Evolutionary conservation across 2,329 filamentous ascomycete species (phyloP).

Genomic region (Coniella vitis): DNA sequence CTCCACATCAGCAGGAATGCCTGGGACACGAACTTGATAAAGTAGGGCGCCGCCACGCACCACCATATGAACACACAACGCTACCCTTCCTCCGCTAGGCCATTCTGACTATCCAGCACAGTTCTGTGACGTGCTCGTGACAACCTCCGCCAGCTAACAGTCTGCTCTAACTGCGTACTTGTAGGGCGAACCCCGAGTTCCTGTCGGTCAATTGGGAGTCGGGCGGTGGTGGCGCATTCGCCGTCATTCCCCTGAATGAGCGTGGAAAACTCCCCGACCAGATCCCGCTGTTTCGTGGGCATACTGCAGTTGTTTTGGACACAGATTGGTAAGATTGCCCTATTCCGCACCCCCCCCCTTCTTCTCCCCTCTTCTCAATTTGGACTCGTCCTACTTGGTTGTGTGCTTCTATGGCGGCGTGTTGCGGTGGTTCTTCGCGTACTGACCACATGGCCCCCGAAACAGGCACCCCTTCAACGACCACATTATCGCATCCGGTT

Average conservation of each 20-base stretch:
- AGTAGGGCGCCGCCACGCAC: background rate
- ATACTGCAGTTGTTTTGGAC: constrained; percentile 91
- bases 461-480: constrained; percentile 95
- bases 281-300: constrained; percentile 90
- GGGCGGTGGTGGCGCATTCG: constrained; percentile 91
- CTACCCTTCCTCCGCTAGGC: background rate
- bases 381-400: no score
- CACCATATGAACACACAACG: constrained; percentile 30
- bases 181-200: constrained; percentile 86
- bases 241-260: constrained; percentile 87
- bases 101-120: no score
- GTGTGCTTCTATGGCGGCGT: background rate
- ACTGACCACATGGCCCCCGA: background rate
- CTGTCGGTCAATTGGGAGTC: constrained; percentile 98
- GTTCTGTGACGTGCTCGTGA: background rate
- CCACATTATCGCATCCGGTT: constrained; percentile 82
- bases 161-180: constrained; percentile 17
- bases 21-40: constrained; percentile 82
- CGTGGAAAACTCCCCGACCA: constrained; percentile 85
- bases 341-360: background rate
- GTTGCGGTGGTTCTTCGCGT: background rate
- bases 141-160: constrained; percentile 15
- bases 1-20: constrained; percentile 95
- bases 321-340: constrained; percentile 77
- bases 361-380: no score